Conservation (phyloP, 2,329 filamentous ascomycete species). For the Drechslera avenae region DNA sequence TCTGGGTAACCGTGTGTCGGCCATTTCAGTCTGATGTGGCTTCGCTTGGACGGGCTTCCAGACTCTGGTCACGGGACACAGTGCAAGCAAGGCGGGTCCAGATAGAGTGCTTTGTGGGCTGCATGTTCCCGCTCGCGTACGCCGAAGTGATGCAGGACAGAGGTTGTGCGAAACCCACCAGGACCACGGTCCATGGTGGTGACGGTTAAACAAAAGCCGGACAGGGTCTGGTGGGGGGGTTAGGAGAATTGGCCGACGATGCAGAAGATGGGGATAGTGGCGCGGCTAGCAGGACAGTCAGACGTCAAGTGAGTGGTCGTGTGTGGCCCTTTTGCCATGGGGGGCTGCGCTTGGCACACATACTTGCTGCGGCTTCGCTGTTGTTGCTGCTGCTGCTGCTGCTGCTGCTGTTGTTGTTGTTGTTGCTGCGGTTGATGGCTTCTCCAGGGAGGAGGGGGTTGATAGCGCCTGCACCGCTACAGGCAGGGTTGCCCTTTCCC, state of each 20-base stretch:
- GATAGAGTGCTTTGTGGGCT: conserved; percentile 6
- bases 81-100: conserved; percentile 16
- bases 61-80: conserved; percentile 12
- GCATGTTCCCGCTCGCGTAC: conserved; percentile 5
- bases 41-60: conserved; percentile 22
- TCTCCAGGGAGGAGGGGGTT: background rate
- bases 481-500: conserved; percentile 8
- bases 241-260: conserved; percentile 4
- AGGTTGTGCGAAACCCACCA: background rate
- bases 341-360: background rate
- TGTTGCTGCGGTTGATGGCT: no score
- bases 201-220: background rate
- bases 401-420: no score
- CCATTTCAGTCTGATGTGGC: conserved; percentile 17
- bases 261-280: background rate
- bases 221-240: conserved; percentile 7
- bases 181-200: background rate
- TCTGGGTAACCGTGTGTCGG: conserved; percentile 14
- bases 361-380: no score
- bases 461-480: background rate
- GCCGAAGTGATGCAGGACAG: background rate
- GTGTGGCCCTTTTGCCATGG: background rate
- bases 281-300: conserved; percentile 1
- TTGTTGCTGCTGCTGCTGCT: no score
- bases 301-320: conserved; percentile 5